Base-by-base conservation (phyloP, 768 basidiomycete species). In the Suillus spraguei region DNA sequence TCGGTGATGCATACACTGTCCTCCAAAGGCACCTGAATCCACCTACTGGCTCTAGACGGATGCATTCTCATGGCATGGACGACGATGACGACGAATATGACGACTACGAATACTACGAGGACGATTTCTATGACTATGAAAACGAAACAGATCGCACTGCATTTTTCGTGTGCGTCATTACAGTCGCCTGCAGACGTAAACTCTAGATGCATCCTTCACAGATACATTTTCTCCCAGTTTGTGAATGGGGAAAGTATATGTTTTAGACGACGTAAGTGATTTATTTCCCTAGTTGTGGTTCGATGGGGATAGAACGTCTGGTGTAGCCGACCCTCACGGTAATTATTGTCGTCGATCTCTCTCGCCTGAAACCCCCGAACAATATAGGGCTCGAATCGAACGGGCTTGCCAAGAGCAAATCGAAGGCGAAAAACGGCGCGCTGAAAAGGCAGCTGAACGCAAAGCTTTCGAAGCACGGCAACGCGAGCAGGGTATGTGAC, bases 1-100 rank as follows among this genome's bases (percentile, higher is more conserved):
- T 94, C 52, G 82, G 87, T 63, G 88, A 85, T 63, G 90, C 91
- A 5, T 94, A 91, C 76, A 80, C 82, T 53, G 71, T 83, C 36
- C 79, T 92, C 33, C 72, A 84, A 61, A 83, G 83, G 64, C 82
- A 89, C 68, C 73, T 87, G 24, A 82, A 86, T 63, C 69, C 72
- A 11, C 68, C 71, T 60, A 63, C 72, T 60, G 76, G 71, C 28
- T 61, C 70, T 24, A 68, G 68, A 59, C 58, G 64, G 4, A 60
- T 62, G 53, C 67, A 52, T 33, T 53, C 67, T 20, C 69, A 63
- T 35, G 68, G 66, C 58, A 76, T 80, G 54, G 76, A 77, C 28
- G 75, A 78, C 13, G 80, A 46, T 13, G 80, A 81, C 13, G 80
- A 46, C 14, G 80, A 81, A 53, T 69, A 72, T n/a, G 75, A 81